Percentiles rank a stretch among this genome's conserved stretches.
These are phyloP conservation scores for Arthromyces matolae DNA, from an alignment of 768 basidiomycete genomes.

Conservation along the genomic window DNA sequence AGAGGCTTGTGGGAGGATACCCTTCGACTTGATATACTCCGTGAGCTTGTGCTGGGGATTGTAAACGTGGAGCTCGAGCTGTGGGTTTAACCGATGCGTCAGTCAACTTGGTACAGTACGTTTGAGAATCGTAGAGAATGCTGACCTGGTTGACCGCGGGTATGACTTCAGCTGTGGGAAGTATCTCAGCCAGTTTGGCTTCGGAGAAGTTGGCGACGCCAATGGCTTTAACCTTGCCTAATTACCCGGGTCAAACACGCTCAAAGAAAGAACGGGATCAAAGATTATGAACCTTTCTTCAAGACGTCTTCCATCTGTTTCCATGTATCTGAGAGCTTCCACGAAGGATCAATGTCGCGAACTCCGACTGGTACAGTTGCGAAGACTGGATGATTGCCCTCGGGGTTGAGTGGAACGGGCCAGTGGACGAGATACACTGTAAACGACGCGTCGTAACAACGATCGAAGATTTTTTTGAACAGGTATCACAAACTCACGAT, in stretches of 20 bases:
- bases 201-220: conserved; percentile 79
- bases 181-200: conserved; percentile 65
- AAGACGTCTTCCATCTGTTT: conserved; percentile 74
- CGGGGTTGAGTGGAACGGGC: conserved; percentile 73
- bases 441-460: conserved; percentile 4
- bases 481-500: conserved; percentile 40
- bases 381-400: conserved; percentile 58
- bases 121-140: background rate
- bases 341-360: conserved; percentile 64
- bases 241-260: conserved; percentile 2
- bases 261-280: conserved; percentile 5
- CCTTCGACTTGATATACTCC: conserved; percentile 59
- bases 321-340: conserved; percentile 75
- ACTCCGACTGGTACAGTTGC: conserved; percentile 59
- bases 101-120: background rate
- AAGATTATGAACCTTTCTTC: conserved; percentile 46
- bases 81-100: background rate
- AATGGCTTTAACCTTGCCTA: conserved; percentile 64
- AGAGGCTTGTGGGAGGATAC: conserved; percentile 73
- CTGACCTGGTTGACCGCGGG: conserved; percentile 74
- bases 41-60: conserved; percentile 71
- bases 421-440: conserved; percentile 72
- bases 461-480: too few relatives aligned
- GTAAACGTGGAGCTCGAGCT: conserved; percentile 75
- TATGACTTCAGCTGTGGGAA: conserved; percentile 60